Conservation (phyloP, 805 yeast species). For the Metschnikowia cubensis region DNA sequence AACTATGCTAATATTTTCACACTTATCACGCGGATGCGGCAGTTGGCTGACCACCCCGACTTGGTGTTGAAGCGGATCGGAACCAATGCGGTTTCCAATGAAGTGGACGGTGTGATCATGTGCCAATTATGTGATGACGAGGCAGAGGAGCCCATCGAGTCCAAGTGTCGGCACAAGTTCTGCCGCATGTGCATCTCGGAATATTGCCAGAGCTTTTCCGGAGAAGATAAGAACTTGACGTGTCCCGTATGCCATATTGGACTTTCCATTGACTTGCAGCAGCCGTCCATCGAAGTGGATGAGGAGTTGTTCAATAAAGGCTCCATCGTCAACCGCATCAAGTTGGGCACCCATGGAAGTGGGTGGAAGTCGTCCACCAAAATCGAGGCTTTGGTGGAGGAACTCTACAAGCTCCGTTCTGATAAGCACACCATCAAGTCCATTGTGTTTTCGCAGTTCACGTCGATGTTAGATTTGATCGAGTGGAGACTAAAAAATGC, state of each 20-base stretch:
- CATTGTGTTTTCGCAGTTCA: constrained; percentile 95
- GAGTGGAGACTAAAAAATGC: constrained; percentile 96
- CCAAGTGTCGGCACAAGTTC: constrained; percentile 89
- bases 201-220: constrained; percentile 77
- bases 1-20: constrained; percentile 97
- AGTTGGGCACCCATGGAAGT: constrained; percentile 63
- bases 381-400: constrained; percentile 94
- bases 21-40: constrained; percentile 94
- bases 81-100: constrained; percentile 31
- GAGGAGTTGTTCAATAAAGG: constrained; percentile 56
- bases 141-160: constrained; percentile 95
- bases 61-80: constrained; percentile 73
- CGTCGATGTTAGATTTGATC: constrained; percentile 91
- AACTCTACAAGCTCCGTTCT: constrained; percentile 78
- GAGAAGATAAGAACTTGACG: constrained; percentile 54
- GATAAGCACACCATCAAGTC: constrained; percentile 88
- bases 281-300: constrained; percentile 76
- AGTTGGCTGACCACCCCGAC: constrained; percentile 97
- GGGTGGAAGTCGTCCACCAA: constrained; percentile 94
- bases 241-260: constrained; percentile 98
- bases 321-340: constrained; percentile 80
- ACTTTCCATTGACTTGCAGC: constrained; percentile 81
- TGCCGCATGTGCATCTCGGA: constrained; percentile 91
- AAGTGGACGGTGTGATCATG: constrained; percentile 55
- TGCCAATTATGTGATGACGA: constrained; percentile 96